Base-by-base conservation (phyloP, 352 stramenopile genomes). In the Bremia lactucae region DNA sequence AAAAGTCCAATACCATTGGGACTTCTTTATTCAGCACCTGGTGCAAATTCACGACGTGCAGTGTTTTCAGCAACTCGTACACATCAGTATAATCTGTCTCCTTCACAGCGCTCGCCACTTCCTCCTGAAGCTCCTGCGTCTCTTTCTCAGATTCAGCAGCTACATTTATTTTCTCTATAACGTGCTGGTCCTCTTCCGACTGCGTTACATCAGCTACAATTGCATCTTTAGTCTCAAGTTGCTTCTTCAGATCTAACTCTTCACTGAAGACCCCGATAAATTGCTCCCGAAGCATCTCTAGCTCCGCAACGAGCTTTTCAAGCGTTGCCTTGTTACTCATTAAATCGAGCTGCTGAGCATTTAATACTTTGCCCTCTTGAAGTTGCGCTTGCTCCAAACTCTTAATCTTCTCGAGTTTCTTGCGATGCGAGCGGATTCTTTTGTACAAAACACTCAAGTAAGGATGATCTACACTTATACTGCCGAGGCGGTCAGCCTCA, bases 391-490 rank as follows among this genome's bases (percentile, higher is more conserved):
- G 31, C 47, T 85, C 76, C 18, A 91, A 48, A 14, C 50, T 43
- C 38, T 70, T 77, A 52, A 91, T 87, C 60, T 91, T 91, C 59
- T 91, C 79, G 20, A 89, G 62, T 42, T 91, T 91, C 59, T 91
- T 91, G 45, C 79, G 78, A 55, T 84, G 74, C 43, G 76, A 69
- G 9, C 79, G 76, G 28, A 87, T 74, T 29, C 76, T 72, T 49
- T 91, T 91, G 67, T 91, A 67, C 42, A 91, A 41, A 36, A 89
- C 76, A 31, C 71, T 85, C 35, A 89, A 41, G 49, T 89, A 91
- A 44, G 76, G 76, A 37, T 91, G 76, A 48, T 87, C 72, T 16
- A 80, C 42, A 19, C 55, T 75, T 28, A 67, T 59, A 20, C 54
- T 56, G 43, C 46, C 64, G 34, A 55, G 42, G 14, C 71, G 50